Conservation (phyloP, 106 monocot genomes). For the Agapanthus africanus region DNA sequence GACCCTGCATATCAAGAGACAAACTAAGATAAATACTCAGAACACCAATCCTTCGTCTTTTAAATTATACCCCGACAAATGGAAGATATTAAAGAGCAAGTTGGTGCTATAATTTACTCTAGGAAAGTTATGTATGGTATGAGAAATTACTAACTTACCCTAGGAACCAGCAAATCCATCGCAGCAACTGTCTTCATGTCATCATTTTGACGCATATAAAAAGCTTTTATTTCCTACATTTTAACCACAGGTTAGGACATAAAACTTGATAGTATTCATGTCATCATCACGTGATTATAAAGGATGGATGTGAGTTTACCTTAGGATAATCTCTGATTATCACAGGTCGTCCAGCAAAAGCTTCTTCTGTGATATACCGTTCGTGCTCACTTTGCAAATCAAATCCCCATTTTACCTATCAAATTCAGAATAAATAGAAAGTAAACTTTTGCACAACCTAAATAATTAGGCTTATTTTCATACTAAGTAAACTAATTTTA, state of each 20-base stretch:
- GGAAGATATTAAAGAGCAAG: too few relatives aligned
- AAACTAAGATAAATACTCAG: too few relatives aligned
- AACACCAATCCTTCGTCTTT: too few relatives aligned
- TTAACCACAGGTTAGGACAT: not conserved
- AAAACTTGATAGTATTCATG: not conserved
- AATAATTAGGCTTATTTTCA: too few relatives aligned
- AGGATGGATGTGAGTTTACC: slow-evolving; percentile 27
- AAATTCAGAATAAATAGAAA: slow-evolving; percentile 13
- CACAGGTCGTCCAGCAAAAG: slow-evolving; percentile 79
- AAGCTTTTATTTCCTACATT: slow-evolving; percentile 86
- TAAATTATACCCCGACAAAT: too few relatives aligned
- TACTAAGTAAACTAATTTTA: too few relatives aligned
- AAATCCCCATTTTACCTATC: slow-evolving; percentile 86
- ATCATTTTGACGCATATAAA: slow-evolving; percentile 96
- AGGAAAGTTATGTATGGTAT: too few relatives aligned
- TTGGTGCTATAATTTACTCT: too few relatives aligned
- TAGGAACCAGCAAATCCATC: slow-evolving; percentile 92
- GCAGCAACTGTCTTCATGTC: slow-evolving; percentile 94
- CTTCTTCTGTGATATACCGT: slow-evolving; percentile 84
- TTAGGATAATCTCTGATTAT: slow-evolving; percentile 93
- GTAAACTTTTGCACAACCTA: too few relatives aligned
- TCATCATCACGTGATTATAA: not conserved
- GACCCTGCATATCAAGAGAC: too few relatives aligned
- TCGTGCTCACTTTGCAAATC: slow-evolving; percentile 99
- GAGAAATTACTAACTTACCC: slow-evolving; percentile 25